Conservation (phyloP, 352 stramenopile species). For the Globisporangium apiculatum region DNA sequence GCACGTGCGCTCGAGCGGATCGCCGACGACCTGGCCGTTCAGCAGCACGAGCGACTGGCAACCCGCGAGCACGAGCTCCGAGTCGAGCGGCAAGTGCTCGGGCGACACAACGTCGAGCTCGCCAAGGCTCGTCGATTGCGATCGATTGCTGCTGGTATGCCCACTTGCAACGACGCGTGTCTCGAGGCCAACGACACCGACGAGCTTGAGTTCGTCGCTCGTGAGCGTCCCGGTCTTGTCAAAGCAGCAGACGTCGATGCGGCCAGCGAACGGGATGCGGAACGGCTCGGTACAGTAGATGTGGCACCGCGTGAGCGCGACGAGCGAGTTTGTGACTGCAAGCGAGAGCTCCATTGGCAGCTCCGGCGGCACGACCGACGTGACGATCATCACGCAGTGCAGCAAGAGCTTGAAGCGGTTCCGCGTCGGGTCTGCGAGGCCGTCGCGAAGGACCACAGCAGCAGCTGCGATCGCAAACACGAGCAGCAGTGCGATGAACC, state of each 20-base stretch:
- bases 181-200: constrained; percentile 25
- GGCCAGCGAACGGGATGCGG: constrained; percentile 90
- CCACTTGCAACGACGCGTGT: not conserved
- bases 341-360: constrained; percentile 93
- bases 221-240: constrained; percentile 96
- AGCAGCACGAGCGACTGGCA: constrained; percentile 91
- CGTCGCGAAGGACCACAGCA: constrained; percentile 70
- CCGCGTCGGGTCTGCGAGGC: constrained; percentile 36
- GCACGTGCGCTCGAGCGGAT: constrained; percentile 92
- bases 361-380: constrained; percentile 92
- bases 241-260: constrained; percentile 90
- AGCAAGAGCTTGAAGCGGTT: constrained; percentile 89
- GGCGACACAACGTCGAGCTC: constrained; percentile 28
- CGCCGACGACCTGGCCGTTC: constrained; percentile 85
- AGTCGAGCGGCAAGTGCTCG: constrained; percentile 25
- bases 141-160: not conserved
- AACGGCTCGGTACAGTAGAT: constrained; percentile 95
- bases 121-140: constrained; percentile 2
- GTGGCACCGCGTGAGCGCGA: constrained; percentile 75
- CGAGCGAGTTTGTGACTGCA: constrained; percentile 91
- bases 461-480: constrained; percentile 86
- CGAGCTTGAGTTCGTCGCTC: constrained; percentile 83
- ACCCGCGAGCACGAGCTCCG: constrained; percentile 37
- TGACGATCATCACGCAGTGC: constrained; percentile 95
- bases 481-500: constrained; percentile 91